phyloP scores from a whole-genome alignment of 345 rosid genomes.

The Eucalyptus curtisii region DNA sequence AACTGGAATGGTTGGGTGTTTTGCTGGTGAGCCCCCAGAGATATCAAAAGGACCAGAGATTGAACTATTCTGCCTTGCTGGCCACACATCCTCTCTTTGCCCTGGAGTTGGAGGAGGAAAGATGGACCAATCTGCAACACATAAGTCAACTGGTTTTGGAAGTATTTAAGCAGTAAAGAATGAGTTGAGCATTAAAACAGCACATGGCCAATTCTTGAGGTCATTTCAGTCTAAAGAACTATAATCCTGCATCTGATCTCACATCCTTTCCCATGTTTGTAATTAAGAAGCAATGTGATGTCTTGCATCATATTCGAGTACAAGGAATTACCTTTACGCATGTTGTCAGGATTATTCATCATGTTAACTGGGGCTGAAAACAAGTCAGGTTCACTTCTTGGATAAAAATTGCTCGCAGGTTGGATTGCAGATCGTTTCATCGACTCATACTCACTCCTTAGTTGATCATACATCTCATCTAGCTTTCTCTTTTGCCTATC shows the following conservation, averaged over 20 bases:
- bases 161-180: conserved; percentile 16
- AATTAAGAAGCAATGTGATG: not conserved
- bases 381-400: conserved; percentile 61
- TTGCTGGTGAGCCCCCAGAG: conserved; percentile 49
- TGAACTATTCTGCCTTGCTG: conserved; percentile 71
- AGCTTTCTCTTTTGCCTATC: conserved; percentile 93
- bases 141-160: conserved; percentile 69
- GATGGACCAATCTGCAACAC: conserved; percentile 74
- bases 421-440: conserved; percentile 74
- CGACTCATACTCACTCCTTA: conserved; percentile 71
- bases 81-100: conserved; percentile 80
- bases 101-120: conserved; percentile 94
- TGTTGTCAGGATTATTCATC: conserved; percentile 56
- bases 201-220: not conserved
- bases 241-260: not conserved
- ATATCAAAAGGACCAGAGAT: conserved; percentile 69
- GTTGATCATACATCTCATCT: conserved; percentile 95
- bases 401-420: conserved; percentile 54
- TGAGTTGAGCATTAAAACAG: not conserved
- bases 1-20: conserved; percentile 28
- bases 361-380: conserved; percentile 50
- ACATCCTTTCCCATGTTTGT: not conserved
- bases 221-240: not conserved
- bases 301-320: not conserved
- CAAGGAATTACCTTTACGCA: conserved; percentile 52